A percentile compares a stretch with the other conserved stretches of the same genome.
Conservation (phyloP, 129 eudicot genomes). For the Flaveria sonorensis region DNA sequence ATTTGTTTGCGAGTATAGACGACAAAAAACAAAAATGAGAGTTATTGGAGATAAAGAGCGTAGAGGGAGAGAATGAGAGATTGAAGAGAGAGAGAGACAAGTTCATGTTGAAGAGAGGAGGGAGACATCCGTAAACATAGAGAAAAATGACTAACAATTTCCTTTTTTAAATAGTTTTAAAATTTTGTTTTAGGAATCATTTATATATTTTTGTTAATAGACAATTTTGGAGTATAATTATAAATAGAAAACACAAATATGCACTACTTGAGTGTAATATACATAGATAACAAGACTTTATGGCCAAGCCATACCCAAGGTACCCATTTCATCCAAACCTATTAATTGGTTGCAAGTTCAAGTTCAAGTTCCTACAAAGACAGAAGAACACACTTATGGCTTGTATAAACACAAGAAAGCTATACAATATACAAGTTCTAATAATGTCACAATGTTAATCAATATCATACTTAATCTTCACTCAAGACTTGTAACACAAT, state of each 20-base stretch:
- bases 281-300: background rate
- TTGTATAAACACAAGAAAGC: conserved; percentile 2
- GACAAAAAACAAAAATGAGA: too few species aligned
- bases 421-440: conserved; percentile 20
- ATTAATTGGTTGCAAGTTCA: background rate
- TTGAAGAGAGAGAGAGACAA: too few species aligned
- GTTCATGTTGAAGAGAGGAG: too few species aligned
- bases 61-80: too few species aligned
- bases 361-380: background rate
- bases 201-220: too few species aligned
- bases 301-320: background rate
- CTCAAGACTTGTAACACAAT: conserved; percentile 14
- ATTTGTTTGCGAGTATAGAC: too few species aligned
- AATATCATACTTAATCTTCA: conserved; percentile 16
- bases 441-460: conserved; percentile 16
- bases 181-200: too few species aligned
- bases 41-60: too few species aligned
- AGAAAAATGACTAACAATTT: too few species aligned
- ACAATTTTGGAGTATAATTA: background rate
- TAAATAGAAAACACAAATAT: background rate
- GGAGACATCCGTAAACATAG: too few species aligned
- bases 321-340: background rate
- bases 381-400: background rate
- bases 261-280: background rate
- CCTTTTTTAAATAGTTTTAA: too few species aligned